These are phyloP conservation scores for Lachancea dasiensis DNA, from an alignment of 805 yeast genomes.

Conservation along the genomic window DNA sequence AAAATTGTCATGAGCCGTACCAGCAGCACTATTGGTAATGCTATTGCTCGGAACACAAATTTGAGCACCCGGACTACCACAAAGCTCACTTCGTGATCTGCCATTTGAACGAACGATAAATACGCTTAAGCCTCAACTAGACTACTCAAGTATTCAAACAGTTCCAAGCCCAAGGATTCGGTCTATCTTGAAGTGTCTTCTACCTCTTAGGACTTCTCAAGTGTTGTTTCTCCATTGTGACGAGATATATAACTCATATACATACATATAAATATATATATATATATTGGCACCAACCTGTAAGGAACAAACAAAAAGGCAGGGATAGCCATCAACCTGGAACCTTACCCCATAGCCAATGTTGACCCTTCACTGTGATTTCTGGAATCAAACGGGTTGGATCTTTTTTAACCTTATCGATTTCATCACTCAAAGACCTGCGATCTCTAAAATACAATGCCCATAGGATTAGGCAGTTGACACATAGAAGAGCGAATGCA, in stretches of 20 bases:
- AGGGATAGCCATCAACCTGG: no score
- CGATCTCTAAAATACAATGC: constrained; percentile 34
- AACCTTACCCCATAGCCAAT: constrained; percentile 3
- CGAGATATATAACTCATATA: no score
- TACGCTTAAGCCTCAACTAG: no score
- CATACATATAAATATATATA: no score
- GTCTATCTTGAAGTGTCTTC: no score
- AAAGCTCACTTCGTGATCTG: constrained; percentile 10
- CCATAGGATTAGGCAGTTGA: constrained; percentile 38
- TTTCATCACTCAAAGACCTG: constrained; percentile 18
- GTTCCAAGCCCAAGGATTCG: no score
- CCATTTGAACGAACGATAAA: neutral
- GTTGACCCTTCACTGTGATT: constrained; percentile 8
- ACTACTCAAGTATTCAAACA: no score
- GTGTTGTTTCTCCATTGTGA: no score
- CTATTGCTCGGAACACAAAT: constrained; percentile 14
- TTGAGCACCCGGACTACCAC: constrained; percentile 15
- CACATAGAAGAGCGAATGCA: constrained; percentile 43
- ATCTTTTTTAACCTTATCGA: constrained; percentile 13
- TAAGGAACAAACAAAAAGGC: no score
- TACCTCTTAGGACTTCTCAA: no score
- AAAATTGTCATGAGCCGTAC: constrained; percentile 12
- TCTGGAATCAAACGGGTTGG: neutral
- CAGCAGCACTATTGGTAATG: constrained; percentile 17
- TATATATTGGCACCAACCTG: no score